phyloP scores from a whole-genome alignment of 2,329 filamentous ascomycete genomes.

The Ophiostoma ulmi region DNA sequence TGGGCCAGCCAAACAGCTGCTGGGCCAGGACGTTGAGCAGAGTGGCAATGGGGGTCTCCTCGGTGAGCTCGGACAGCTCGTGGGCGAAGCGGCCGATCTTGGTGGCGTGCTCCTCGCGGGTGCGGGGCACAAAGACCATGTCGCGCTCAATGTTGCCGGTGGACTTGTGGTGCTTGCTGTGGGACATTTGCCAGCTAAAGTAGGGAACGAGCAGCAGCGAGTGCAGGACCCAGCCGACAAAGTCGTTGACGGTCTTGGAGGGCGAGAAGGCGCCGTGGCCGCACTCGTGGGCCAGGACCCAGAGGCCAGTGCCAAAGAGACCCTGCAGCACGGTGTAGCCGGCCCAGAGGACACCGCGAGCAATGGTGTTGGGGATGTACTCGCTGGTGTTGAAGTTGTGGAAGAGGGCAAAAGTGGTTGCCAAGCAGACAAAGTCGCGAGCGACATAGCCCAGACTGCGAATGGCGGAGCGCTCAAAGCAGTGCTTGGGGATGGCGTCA shows the following conservation, averaged over 20 bases:
- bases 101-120: constrained; percentile 71
- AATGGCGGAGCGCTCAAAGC: constrained; percentile 79
- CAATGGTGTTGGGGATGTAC: constrained; percentile 63
- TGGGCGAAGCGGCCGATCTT: constrained; percentile 69
- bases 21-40: constrained; percentile 69
- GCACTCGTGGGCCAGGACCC: constrained; percentile 97
- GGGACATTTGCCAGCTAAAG: constrained; percentile 99
- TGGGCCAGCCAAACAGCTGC: constrained; percentile 88
- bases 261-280: constrained; percentile 94
- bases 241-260: constrained; percentile 86
- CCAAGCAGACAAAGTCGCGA: constrained; percentile 70
- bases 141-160: constrained; percentile 96
- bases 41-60: constrained; percentile 89
- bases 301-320: constrained; percentile 86
- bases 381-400: constrained; percentile 86
- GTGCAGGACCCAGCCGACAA: constrained; percentile 86
- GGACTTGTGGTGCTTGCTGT: constrained; percentile 99
- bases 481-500: constrained; percentile 95
- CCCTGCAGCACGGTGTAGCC: constrained; percentile 78
- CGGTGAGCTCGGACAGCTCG: constrained; percentile 80
- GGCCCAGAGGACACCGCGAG: constrained; percentile 60
- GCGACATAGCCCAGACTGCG: constrained; percentile 76
- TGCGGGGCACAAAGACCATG: constrained; percentile 98
- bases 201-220: constrained; percentile 83
- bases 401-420: constrained; percentile 76